Conservation (phyloP, 768 basidiomycete species). For the Suillus tomentosus region DNA sequence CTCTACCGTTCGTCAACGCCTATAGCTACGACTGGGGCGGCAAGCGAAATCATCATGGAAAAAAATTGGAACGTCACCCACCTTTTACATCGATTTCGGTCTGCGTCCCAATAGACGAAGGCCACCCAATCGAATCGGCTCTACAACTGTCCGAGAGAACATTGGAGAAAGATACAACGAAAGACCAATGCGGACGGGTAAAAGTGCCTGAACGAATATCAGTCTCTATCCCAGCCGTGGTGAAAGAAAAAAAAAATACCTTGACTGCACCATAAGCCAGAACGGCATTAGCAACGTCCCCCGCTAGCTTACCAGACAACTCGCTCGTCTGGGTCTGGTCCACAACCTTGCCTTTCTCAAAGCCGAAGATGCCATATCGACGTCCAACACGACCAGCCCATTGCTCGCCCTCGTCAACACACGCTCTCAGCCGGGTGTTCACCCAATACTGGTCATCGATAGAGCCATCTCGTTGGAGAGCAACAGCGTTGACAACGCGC, state of each 20-base stretch:
- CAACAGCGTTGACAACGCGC: too few species aligned
- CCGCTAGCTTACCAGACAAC: too few species aligned
- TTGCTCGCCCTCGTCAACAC: too few species aligned
- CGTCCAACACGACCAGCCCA: too few species aligned
- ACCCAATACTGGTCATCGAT: too few species aligned
- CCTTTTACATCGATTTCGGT: constrained; percentile 14
- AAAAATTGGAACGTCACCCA: constrained; percentile 29
- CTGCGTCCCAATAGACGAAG: constrained; percentile 16
- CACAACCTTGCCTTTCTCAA: too few species aligned
- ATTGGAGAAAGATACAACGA: constrained; percentile 74
- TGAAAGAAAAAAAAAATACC: constrained; percentile 1
- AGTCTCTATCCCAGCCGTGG: neutral
- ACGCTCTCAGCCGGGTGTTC: too few species aligned
- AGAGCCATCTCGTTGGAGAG: too few species aligned
- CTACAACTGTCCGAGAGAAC: constrained; percentile 67
- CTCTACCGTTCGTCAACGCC: constrained; percentile 67
- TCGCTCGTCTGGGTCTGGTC: too few species aligned
- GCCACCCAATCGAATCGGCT: constrained; percentile 49
- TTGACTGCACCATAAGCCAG: too few species aligned
- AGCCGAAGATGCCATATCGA: too few species aligned
- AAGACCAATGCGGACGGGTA: constrained; percentile 61
- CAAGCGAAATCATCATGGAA: constrained; percentile 62
- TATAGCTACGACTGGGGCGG: constrained; percentile 74
- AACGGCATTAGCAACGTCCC: too few species aligned
- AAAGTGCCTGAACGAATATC: constrained; percentile 51